Evolutionary conservation across 768 basidiomycete species (phyloP), one percentile per base, ranked within the genome.

Genomic region (Psilocybe subaeruginosa): DNA sequence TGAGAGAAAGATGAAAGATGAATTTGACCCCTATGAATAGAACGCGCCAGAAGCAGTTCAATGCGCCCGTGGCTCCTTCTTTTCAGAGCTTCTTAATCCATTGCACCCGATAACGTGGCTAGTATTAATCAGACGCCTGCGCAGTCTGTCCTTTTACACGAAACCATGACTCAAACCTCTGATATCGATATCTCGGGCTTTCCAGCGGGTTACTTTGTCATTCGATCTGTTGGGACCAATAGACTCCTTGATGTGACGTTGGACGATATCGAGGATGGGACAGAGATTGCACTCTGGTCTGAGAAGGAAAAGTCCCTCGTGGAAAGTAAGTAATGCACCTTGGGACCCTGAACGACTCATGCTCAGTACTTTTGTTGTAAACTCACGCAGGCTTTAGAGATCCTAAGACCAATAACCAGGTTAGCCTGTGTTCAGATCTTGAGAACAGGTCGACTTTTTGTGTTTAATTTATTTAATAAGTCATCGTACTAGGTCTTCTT

Each of bases 271-370:
- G 84, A 85, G 59, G 90, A 92, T 72, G 85, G 86, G 4, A 79
- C 85, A 0, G 82, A 85, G 54, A 68, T 92, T 56, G 77, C 86
- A 52, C 76, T 94, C 4, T 93, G 83, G 83, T 83, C 85, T 3
- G 86, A 87, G 73, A 92, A 85, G 61, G 93, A 94, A 64, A 84
- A 75, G 9, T 91, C 89, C 3, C 77, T 92, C 4, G 92, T 94
- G 0, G 92, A 94, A 80, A 81, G 92, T 91, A 72, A 63, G 83
- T 70, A 27, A 14, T 16, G 16, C 16, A 17, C 35, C 11, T n/a
- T 27, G 30, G 35, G 19, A 8, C 27, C 31, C 16, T 29, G 14
- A 11, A 31, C 16, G 17, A 54, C 43, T 14, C 29, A n/a, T 41
- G 19, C 23, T n/a, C 23, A 71, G 43, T 23, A 27, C 23, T 16